These are phyloP conservation scores for Xylariaceae sp. DNA, from an alignment of 2,329 filamentous ascomycete genomes.

Conservation along the genomic window DNA sequence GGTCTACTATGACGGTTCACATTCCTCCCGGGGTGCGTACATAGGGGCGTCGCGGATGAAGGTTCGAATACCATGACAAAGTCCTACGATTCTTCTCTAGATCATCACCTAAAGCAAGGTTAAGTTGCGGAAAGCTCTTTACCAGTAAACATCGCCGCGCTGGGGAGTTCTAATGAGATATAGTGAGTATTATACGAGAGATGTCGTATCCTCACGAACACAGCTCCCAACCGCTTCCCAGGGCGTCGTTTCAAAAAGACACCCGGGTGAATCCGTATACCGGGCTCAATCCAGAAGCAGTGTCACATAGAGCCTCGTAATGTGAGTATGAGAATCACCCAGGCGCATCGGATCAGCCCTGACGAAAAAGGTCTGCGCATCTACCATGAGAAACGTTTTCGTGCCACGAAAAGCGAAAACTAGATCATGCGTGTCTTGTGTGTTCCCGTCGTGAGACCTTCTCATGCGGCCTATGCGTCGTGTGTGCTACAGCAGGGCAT, in stretches of 20 bases:
- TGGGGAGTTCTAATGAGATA: too few species aligned
- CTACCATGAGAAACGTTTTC: neutral
- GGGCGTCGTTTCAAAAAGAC: constrained; percentile 44
- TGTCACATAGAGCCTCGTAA: constrained; percentile 57
- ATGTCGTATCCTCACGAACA: too few species aligned
- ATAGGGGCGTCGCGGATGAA: constrained; percentile 67
- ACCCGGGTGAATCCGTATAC: too few species aligned
- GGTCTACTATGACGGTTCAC: constrained; percentile 50
- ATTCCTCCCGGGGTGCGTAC: constrained; percentile 56
- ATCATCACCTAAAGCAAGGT: too few species aligned
- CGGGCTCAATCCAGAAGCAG: constrained; percentile 47
- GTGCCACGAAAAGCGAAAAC: neutral
- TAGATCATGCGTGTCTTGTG: neutral
- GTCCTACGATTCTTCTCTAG: too few species aligned
- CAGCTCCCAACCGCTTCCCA: constrained; percentile 65
- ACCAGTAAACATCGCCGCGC: too few species aligned
- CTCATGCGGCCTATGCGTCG: constrained; percentile 56
- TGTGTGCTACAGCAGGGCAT: constrained; percentile 64
- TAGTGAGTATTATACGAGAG: too few species aligned
- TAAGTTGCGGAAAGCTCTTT: too few species aligned
- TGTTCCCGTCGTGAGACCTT: constrained; percentile 46
- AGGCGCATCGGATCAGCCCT: constrained; percentile 72
- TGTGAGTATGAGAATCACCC: constrained; percentile 48
- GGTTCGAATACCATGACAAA: neutral
- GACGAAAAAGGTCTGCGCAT: constrained; percentile 60